These are phyloP conservation scores for Cephalotrichum gorgonifer DNA, from an alignment of 2,329 filamentous ascomycete genomes.

Conservation along the genomic window DNA sequence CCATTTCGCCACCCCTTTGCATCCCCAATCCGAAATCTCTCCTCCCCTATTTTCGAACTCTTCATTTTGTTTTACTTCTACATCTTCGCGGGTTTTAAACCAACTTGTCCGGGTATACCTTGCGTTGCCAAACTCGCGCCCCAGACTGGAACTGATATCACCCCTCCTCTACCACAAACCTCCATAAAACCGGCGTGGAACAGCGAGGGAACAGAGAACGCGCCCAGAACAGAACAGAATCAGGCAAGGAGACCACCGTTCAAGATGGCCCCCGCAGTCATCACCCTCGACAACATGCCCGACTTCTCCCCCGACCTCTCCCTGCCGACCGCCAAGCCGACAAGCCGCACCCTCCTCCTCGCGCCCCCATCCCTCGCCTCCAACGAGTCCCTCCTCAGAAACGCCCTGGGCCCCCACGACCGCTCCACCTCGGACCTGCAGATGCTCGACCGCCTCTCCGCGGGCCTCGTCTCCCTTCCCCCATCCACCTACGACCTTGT, in stretches of 20 bases:
- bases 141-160: no score
- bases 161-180: no score
- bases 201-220: no score
- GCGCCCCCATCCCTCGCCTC: conserved; percentile 84
- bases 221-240: background rate
- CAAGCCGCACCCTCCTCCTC: conserved; percentile 61
- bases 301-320: conserved; percentile 30
- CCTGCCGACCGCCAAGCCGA: conserved; percentile 19
- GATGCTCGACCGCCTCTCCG: conserved; percentile 89
- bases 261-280: conserved; percentile 39
- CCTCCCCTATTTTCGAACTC: no score
- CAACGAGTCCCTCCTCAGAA: conserved; percentile 67
- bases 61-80: no score
- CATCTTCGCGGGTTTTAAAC: no score
- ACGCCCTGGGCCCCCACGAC: conserved; percentile 62
- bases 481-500: conserved; percentile 71
- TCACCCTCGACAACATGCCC: conserved; percentile 44
- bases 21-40: no score
- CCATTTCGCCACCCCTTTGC: no score
- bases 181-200: no score
- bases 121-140: no score
- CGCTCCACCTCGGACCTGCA: conserved; percentile 76
- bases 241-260: no score
- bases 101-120: no score
- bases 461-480: conserved; percentile 71